Evolutionary conservation across 2,329 filamentous ascomycete species (phyloP), one percentile per base, ranked within the genome.

Genomic region (Colletotrichum navitas): DNA sequence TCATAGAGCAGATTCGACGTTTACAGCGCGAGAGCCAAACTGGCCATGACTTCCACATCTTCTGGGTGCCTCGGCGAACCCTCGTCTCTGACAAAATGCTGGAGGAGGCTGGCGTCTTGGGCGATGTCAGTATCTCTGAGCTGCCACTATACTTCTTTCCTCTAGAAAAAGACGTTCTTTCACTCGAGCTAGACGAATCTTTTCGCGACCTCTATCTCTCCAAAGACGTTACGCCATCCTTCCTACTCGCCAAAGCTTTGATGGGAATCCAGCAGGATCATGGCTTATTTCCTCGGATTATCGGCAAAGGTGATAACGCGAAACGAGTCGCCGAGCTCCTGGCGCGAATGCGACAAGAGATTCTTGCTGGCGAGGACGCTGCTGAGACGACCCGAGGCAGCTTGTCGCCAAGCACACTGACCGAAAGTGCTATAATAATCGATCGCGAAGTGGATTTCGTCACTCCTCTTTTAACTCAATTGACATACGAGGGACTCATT

Each of bases 381-480:
- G 86, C 84, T 68, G 91, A 91, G 68, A 83, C 85, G 36, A 85
- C 84, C 65, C 58, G 73, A 47, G 85, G 91, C 55, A 93, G 93
- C 8, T 85, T 97, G 34, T 91, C 93, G 14, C 95, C 96, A 16
- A 98, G 96, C 80, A 92, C 92, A 14, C 91, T 91, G 8, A 93
- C 94, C 59, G 96, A 99, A 80, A 97, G 92, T 78, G 85, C 98
- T 71, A 95, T 99, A 77, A 93, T 99, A 72, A 94, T 99, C 66
- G 96, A 99, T 81, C 93, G 96, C 61, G 95, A 98, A 79, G 92
- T 97, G 66, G 96, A 99, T 80, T 94, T 96, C 77, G 94, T 95
- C 21, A 98, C 96, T 1, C 92, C 93, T 0, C 87, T 99, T 21
- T 90, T 99, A 65, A 98, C 95, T 0, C 96, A 99, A 80, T 85